Conservation (phyloP, 257 asterid genomes). For the Nicotiana undulata region DNA sequence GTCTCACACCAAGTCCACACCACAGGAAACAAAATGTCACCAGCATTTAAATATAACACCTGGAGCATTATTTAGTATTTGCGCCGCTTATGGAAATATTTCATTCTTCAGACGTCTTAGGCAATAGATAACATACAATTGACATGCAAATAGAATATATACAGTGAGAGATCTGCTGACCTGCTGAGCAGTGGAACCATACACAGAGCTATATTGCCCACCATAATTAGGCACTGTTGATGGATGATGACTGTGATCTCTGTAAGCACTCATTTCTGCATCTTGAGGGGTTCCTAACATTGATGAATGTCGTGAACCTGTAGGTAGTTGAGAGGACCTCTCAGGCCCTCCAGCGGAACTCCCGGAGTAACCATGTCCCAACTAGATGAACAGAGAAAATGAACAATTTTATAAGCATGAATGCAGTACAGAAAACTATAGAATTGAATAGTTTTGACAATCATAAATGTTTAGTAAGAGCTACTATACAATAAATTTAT, state of each 20-base stretch:
- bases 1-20: not conserved
- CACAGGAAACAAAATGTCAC: not conserved
- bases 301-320: conserved; percentile 29
- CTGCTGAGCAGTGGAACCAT: conserved; percentile 75
- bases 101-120: not conserved
- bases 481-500: not conserved
- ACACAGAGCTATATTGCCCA: conserved; percentile 63
- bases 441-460: not conserved
- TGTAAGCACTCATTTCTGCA: conserved; percentile 45
- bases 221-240: conserved; percentile 52
- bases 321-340: conserved; percentile 29
- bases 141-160: not conserved
- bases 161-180: conserved; percentile 8
- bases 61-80: not conserved
- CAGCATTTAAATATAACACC: not conserved
- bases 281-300: conserved; percentile 48
- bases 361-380: conserved; percentile 40
- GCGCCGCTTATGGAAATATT: not conserved
- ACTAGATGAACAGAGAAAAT: conserved; percentile 21
- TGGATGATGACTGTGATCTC: conserved; percentile 48
- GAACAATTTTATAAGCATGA: not conserved
- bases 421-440: not conserved
- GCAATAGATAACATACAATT: not conserved
- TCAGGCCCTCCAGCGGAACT: conserved; percentile 32
- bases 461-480: not conserved